These are phyloP conservation scores for Pisolithus microcarpus DNA, from an alignment of 768 basidiomycete species.

Conservation along the genomic window DNA sequence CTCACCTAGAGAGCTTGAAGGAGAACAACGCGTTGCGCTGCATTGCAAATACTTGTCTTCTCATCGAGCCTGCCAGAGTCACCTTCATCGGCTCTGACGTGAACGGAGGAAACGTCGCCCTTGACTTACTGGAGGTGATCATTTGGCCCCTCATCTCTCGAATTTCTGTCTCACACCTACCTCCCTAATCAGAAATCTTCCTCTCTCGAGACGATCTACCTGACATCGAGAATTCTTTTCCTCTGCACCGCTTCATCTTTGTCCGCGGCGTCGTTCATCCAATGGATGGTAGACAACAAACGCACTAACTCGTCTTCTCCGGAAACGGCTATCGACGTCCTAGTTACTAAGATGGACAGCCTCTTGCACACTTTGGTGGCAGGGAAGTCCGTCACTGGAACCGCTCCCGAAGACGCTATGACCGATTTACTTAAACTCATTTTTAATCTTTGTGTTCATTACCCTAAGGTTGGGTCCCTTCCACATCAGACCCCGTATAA, in stretches of 20 bases:
- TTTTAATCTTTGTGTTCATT: conserved; percentile 76
- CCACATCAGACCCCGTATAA: neutral
- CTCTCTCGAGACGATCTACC: conserved; percentile 59
- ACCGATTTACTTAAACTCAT: conserved; percentile 78
- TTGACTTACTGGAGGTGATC: conserved; percentile 53
- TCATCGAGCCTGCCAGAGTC: conserved; percentile 54
- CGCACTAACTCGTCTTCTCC: conserved; percentile 34
- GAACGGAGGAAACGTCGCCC: conserved; percentile 51
- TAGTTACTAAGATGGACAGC: conserved; percentile 53
- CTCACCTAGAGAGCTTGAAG: conserved; percentile 45
- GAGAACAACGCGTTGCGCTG: conserved; percentile 69
- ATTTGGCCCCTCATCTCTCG: conserved; percentile 9
- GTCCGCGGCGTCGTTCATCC: conserved; percentile 40
- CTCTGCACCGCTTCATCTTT: conserved; percentile 53
- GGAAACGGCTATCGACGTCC: conserved; percentile 53
- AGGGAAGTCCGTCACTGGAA: conserved; percentile 26
- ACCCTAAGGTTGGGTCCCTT: conserved; percentile 54
- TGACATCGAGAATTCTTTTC: conserved; percentile 71
- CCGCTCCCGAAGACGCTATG: conserved; percentile 64
- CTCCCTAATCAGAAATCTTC: conserved; percentile 46
- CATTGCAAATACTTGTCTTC: conserved; percentile 72
- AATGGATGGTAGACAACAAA: conserved; percentile 59
- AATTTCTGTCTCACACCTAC: conserved; percentile 3
- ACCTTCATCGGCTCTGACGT: conserved; percentile 54
- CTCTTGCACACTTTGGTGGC: conserved; percentile 42